Evolutionary conservation across 2,329 filamentous ascomycete species (phyloP), one percentile per base, ranked within the genome.

Genomic region (Fusarium nodosum): DNA sequence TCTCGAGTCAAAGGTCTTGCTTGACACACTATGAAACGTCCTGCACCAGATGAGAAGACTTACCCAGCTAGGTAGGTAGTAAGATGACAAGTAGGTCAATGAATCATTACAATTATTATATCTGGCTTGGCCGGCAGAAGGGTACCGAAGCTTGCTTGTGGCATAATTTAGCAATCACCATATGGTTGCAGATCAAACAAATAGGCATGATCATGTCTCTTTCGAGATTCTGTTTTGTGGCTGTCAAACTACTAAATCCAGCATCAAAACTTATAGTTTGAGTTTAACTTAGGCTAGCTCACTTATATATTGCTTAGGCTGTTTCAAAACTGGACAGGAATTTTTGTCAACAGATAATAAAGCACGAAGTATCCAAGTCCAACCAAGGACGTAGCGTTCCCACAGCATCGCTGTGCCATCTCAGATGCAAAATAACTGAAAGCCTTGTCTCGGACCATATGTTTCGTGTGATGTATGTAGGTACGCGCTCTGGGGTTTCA

Each of bases 1-100:
- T 38, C 41, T 34, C 38, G 33, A 42, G 39, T 42, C 36, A 41
- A 59, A 38, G 24, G 31, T 30, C 42, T 57, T 46, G 31, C 42
- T 57, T 46, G 31, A 46, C 39, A 28, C 38, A 24, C 15, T 12
- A 10, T 36, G 24, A 16, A 60, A 45, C 26, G n/a, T 30, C 41
- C 64, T 48, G 36, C 45, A 16, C 26, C 20, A 24, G 28, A 16
- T 22, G 15, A 20, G 22, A 26, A 50, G 31, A 36, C 47, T 26
- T 26, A n/a, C 33, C 7, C 11, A 38, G 36, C 7, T 15, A 51
- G n/a, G 36, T 39, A 39, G 36, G 36, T 22, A 39, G 11, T 38
- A 51, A 36, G 9, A 28, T 38, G 22, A 28, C 15, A 20, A 38
- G 26, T 18, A 51, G 22, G 33, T n/a, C 18, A 26, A 51, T 36